phyloP scores from a whole-genome alignment of 2,329 filamentous ascomycete genomes.

The Ophiostoma himal-ulmi region DNA sequence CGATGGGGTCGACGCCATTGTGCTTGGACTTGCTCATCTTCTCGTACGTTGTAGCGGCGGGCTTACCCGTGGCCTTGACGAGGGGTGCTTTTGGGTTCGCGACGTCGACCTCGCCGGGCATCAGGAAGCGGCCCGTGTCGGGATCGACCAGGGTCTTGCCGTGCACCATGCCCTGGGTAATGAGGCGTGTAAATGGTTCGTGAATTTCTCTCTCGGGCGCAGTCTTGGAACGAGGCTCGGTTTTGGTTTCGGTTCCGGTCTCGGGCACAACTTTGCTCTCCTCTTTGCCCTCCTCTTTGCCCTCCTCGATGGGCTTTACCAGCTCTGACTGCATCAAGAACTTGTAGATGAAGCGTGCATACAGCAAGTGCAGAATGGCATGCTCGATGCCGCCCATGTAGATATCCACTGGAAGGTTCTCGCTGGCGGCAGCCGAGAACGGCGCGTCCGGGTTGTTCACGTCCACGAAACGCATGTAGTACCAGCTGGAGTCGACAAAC shows the following conservation, averaged over 20 bases:
- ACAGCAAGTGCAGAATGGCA: constrained; percentile 82
- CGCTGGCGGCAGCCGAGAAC: constrained; percentile 54
- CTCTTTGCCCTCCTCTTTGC: not conserved
- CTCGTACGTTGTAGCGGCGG: constrained; percentile 63
- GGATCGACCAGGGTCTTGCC: constrained; percentile 77
- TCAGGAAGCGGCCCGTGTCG: constrained; percentile 67
- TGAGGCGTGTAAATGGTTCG: constrained; percentile 76
- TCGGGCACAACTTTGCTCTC: not conserved
- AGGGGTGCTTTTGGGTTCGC: constrained; percentile 50
- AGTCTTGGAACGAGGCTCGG: not conserved
- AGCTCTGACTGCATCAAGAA: constrained; percentile 59
- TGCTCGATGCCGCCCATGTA: constrained; percentile 89
- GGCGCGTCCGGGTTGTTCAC: constrained; percentile 56
- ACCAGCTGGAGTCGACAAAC: constrained; percentile 94
- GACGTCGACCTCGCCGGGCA: constrained; percentile 66
- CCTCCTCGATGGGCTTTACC: constrained; percentile 2
- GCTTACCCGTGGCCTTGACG: constrained; percentile 55
- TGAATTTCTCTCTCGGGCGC: constrained; percentile 36
- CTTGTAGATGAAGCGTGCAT: constrained; percentile 86
- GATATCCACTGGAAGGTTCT: constrained; percentile 69
- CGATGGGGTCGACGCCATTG: constrained; percentile 79
- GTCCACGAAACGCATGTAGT: constrained; percentile 76
- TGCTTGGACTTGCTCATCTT: constrained; percentile 97
- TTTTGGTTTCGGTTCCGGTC: not conserved
- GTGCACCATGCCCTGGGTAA: constrained; percentile 91